A percentile compares a stretch with the other conserved stretches of the same genome.
Evolutionary conservation across 768 basidiomycete genomes (phyloP).

Genomic region (Mycena epipterygia): DNA sequence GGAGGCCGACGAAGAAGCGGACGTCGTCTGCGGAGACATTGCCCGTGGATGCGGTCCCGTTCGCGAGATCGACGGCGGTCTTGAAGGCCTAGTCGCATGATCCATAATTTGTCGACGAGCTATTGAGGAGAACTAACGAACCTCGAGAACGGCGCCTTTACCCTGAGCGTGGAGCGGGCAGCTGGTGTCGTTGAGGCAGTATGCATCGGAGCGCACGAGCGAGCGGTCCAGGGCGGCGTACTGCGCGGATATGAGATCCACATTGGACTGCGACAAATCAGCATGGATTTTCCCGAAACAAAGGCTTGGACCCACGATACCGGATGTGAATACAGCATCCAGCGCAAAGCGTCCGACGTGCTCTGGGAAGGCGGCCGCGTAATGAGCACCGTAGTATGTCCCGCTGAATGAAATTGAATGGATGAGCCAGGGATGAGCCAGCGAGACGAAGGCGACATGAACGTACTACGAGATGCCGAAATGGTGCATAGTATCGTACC

Average conservation of each 20-base stretch:
- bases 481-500: conserved; percentile 21
- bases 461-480: conserved; percentile 30
- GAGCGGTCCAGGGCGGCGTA: conserved; percentile 18
- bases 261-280: conserved; percentile 6
- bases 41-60: neutral
- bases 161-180: conserved; percentile 23
- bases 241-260: conserved; percentile 16
- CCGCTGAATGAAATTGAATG: conserved; percentile 18
- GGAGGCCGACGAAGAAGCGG: conserved; percentile 14
- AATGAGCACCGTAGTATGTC: conserved; percentile 20
- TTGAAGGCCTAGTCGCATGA: conserved; percentile 15
- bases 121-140: neutral
- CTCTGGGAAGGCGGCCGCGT: conserved; percentile 23
- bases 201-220: conserved; percentile 23
- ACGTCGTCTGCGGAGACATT: conserved; percentile 16
- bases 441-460: neutral
- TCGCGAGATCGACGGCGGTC: conserved; percentile 12
- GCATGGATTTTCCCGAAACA: neutral
- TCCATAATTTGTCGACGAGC: neutral
- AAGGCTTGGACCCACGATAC: conserved; percentile 1
- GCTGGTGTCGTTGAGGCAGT: conserved; percentile 10
- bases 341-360: conserved; percentile 19
- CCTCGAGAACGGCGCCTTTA: conserved; percentile 23
- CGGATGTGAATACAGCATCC: conserved; percentile 24
- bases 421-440: neutral